Conservation (phyloP, 768 basidiomycete genomes). For the Terana coerulea region DNA sequence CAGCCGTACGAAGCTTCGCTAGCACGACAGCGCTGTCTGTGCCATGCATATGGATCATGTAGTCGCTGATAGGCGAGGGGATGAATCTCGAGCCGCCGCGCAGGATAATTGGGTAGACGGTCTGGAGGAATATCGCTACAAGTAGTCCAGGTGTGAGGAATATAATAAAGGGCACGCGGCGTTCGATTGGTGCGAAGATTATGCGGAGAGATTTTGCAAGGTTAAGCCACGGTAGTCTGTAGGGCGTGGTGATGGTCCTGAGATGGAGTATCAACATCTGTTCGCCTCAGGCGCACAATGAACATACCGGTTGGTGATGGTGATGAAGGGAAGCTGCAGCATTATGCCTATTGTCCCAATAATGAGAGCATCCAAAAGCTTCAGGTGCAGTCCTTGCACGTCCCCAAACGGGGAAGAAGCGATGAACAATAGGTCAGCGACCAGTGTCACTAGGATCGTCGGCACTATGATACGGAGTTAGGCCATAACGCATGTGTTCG, state of each 20-base stretch:
- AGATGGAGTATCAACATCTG: conserved; percentile 5
- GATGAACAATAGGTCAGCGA: conserved; percentile 54
- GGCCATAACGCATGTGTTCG: conserved; percentile 24
- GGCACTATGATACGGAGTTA: conserved; percentile 38
- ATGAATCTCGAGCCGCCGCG: conserved; percentile 43
- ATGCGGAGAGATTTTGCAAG: conserved; percentile 57
- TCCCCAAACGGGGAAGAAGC: conserved; percentile 56
- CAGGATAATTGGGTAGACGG: conserved; percentile 42
- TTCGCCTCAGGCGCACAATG: background rate
- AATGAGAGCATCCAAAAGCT: conserved; percentile 57
- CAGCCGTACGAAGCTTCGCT: conserved; percentile 50
- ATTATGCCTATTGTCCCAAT: conserved; percentile 67
- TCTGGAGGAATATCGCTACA: conserved; percentile 38
- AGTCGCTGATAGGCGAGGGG: conserved; percentile 53
- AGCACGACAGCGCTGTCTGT: conserved; percentile 41
- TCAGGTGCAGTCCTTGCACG: conserved; percentile 60
- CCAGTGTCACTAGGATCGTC: conserved; percentile 41
- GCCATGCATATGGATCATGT: conserved; percentile 28
- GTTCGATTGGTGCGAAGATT: conserved; percentile 79
- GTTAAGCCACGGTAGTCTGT: conserved; percentile 64
- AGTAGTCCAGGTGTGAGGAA: conserved; percentile 75
- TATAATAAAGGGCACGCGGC: conserved; percentile 69
- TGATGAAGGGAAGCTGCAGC: conserved; percentile 61
- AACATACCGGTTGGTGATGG: conserved; percentile 72
- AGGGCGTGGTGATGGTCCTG: conserved; percentile 82